These are phyloP conservation scores for Ogataea allantospora DNA, from an alignment of 805 yeast species.

Conservation along the genomic window DNA sequence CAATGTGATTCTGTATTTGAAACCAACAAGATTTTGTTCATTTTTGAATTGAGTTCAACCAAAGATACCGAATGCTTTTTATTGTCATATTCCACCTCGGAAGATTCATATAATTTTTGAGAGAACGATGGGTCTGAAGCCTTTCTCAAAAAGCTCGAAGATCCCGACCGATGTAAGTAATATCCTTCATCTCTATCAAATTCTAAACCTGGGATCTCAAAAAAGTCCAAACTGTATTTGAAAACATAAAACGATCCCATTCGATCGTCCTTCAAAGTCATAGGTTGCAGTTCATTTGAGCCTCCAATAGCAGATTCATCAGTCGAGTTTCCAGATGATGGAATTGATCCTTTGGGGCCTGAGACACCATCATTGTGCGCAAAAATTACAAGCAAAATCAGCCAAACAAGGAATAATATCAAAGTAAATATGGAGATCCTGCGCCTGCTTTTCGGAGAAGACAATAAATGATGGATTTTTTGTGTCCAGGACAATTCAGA, in stretches of 20 bases:
- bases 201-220: constrained; percentile 29
- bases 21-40: constrained; percentile 51
- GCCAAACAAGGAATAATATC: constrained; percentile 29
- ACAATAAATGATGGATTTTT: constrained; percentile 8
- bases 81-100: constrained; percentile 42
- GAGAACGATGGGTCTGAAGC: constrained; percentile 31
- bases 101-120: constrained; percentile 31
- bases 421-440: constrained; percentile 15
- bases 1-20: constrained; percentile 53
- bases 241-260: constrained; percentile 31
- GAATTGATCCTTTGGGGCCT: background rate
- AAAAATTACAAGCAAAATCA: constrained; percentile 23
- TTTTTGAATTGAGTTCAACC: constrained; percentile 43
- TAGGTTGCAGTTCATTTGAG: constrained; percentile 11
- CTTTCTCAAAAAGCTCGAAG: constrained; percentile 20
- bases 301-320: constrained; percentile 2
- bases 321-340: background rate
- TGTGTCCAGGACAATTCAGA: constrained; percentile 7
- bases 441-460: constrained; percentile 22
- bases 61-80: constrained; percentile 38
- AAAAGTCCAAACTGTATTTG: constrained; percentile 24
- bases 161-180: constrained; percentile 28
- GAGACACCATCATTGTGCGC: constrained; percentile 19
- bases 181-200: constrained; percentile 44
- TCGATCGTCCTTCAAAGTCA: constrained; percentile 31